phyloP scores from a whole-genome alignment of 1,284 basidiomycete species.

The Leucoagaricus sp. region DNA sequence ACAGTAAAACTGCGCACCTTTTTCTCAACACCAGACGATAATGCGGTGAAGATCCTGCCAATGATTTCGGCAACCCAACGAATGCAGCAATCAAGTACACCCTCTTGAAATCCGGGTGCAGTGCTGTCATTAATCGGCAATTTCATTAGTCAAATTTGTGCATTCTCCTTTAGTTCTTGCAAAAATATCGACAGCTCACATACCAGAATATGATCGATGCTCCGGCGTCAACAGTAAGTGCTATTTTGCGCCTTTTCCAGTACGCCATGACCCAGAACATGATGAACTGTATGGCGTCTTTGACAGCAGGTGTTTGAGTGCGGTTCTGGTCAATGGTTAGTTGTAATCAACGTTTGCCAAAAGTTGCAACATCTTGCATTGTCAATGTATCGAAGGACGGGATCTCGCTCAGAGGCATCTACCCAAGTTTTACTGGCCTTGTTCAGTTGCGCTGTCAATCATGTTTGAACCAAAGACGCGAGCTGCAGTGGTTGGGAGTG shows the following conservation, averaged over 20 bases:
- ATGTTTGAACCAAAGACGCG: background rate
- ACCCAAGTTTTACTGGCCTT: conserved; percentile 24
- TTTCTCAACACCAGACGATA: conserved; percentile 1
- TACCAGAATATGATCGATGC: conserved; percentile 18
- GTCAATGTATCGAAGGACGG: conserved; percentile 21
- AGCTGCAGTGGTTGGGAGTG: background rate
- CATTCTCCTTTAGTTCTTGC: background rate
- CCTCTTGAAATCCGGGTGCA: background rate
- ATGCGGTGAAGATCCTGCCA: conserved; percentile 3
- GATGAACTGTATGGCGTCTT: conserved; percentile 10
- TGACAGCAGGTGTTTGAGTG: conserved; percentile 12
- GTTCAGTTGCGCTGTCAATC: conserved; percentile 17
- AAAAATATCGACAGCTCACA: conserved; percentile 4
- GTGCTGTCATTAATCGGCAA: conserved; percentile 3
- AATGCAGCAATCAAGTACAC: background rate
- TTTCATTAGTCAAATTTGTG: background rate
- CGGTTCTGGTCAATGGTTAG: conserved; percentile 4
- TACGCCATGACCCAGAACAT: conserved; percentile 18
- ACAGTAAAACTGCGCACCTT: conserved; percentile 6
- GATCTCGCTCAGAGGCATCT: conserved; percentile 23
- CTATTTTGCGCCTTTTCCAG: conserved; percentile 19
- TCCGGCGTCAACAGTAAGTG: conserved; percentile 20
- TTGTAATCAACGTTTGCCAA: background rate
- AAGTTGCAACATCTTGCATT: conserved; percentile 16
- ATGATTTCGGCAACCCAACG: conserved; percentile 6